Conservation (phyloP, 1,139 yeast species). For the Taiozyma sp. region DNA sequence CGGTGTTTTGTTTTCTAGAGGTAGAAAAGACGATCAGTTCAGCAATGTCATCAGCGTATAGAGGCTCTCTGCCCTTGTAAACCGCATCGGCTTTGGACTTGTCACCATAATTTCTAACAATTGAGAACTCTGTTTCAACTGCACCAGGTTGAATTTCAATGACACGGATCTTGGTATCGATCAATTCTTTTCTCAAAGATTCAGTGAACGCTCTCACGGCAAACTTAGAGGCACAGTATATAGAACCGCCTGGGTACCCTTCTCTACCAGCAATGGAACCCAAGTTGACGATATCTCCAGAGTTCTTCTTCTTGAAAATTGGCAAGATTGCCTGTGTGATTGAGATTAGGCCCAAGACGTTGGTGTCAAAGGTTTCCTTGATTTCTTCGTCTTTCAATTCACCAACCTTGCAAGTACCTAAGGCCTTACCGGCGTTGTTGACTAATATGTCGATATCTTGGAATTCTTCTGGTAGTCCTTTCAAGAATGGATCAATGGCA, state of each 20-base stretch:
- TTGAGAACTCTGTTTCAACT: slow-evolving; percentile 83
- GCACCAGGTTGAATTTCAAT: slow-evolving; percentile 86
- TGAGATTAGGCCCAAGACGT: slow-evolving; percentile 67
- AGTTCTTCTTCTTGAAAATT: slow-evolving; percentile 45
- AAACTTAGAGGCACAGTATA: slow-evolving; percentile 87
- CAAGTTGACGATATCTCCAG: slow-evolving; percentile 77
- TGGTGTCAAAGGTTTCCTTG: slow-evolving; percentile 63
- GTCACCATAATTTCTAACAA: slow-evolving; percentile 75
- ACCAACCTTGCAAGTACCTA: slow-evolving; percentile 66
- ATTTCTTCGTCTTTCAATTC: slow-evolving; percentile 49
- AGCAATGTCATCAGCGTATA: slow-evolving; percentile 75
- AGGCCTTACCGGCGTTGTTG: slow-evolving; percentile 82
- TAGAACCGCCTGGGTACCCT: slow-evolving; percentile 81
- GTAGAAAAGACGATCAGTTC: slow-evolving; percentile 72
- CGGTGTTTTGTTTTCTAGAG: slow-evolving; percentile 69
- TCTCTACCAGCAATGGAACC: slow-evolving; percentile 91
- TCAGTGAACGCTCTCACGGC: slow-evolving; percentile 75
- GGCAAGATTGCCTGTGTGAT: slow-evolving; percentile 67
- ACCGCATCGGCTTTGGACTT: slow-evolving; percentile 62
- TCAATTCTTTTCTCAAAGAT: slow-evolving; percentile 72
- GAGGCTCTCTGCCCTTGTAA: slow-evolving; percentile 69
- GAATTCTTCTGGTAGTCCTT: slow-evolving; percentile 47
- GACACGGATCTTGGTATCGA: slow-evolving; percentile 69
- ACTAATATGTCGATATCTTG: slow-evolving; percentile 60
- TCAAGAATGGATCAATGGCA: slow-evolving; percentile 49